Conservation (phyloP, 352 stramenopile genomes). For the Phytopythium mirpurense region DNA sequence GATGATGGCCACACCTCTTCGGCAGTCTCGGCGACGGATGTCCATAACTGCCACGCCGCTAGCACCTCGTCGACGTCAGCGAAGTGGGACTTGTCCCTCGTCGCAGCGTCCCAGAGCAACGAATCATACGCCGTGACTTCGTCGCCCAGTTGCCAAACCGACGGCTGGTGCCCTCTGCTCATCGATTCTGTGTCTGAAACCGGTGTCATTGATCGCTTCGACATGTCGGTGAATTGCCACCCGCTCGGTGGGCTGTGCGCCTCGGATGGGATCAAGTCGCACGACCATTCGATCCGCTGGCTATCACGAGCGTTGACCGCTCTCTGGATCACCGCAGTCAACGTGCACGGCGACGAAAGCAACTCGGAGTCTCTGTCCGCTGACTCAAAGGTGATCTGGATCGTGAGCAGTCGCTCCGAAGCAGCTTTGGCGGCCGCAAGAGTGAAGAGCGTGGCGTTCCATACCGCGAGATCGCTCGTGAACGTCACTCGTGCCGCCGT, state of each 20-base stretch:
- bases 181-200: not conserved
- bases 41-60: slow-evolving; percentile 60
- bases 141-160: slow-evolving; percentile 26
- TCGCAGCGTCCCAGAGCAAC: slow-evolving; percentile 18
- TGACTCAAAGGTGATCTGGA: not conserved
- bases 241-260: slow-evolving; percentile 1
- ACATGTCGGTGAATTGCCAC: slow-evolving; percentile 8
- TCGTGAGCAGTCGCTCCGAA: slow-evolving; percentile 5
- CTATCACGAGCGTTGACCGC: slow-evolving; percentile 16
- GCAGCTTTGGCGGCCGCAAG: slow-evolving; percentile 41
- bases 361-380: not conserved
- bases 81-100: slow-evolving; percentile 26
- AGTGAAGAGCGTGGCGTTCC: slow-evolving; percentile 28
- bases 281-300: slow-evolving; percentile 35
- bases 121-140: slow-evolving; percentile 30
- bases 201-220: slow-evolving; percentile 7
- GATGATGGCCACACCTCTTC: slow-evolving; percentile 6
- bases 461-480: slow-evolving; percentile 16
- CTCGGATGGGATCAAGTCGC: slow-evolving; percentile 12
- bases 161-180: not conserved
- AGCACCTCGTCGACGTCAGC: slow-evolving; percentile 54
- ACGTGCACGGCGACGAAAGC: slow-evolving; percentile 9
- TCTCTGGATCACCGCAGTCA: slow-evolving; percentile 33
- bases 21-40: slow-evolving; percentile 36
- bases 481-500: slow-evolving; percentile 34